Evolutionary conservation across 1,284 basidiomycete species (phyloP).

Genomic region (Cryptococcus sp.): DNA sequence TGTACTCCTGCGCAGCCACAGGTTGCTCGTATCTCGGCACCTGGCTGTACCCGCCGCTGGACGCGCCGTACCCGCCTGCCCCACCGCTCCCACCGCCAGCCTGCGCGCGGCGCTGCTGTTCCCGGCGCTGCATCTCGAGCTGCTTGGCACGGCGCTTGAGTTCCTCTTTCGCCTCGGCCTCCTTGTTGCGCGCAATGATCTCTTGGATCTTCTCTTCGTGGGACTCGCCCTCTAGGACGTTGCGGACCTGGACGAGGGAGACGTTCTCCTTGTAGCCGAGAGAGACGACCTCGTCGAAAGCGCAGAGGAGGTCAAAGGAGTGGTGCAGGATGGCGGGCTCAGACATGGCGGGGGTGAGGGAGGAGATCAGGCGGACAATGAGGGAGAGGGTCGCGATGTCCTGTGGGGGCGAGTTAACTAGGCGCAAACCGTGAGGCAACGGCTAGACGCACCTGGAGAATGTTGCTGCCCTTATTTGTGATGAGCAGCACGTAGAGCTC

Average conservation of each 20-base stretch:
- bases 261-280: conserved; percentile 93
- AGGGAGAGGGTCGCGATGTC: conserved; percentile 96
- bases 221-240: conserved; percentile 94
- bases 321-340: conserved; percentile 88
- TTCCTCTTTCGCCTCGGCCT: conserved; percentile 98
- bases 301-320: conserved; percentile 90
- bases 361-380: conserved; percentile 88
- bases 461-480: conserved; percentile 97
- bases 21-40: conserved; percentile 66
- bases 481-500: conserved; percentile 97
- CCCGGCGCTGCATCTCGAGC: conserved; percentile 94
- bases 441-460: conserved; percentile 65
- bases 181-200: conserved; percentile 98
- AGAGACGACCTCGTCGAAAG: conserved; percentile 95
- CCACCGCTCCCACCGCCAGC: conserved; percentile 59
- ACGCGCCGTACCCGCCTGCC: conserved; percentile 24
- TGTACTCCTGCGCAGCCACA: conserved; percentile 30
- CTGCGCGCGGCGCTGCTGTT: conserved; percentile 72
- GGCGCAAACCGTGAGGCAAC: background rate
- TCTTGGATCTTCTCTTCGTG: conserved; percentile 99
- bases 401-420: conserved; percentile 45
- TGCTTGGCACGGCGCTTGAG: conserved; percentile 97
- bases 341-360: conserved; percentile 71
- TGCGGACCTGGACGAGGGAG: conserved; percentile 85
- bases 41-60: conserved; percentile 58